Base-by-base conservation (phyloP, 2,329 filamentous ascomycete genomes). In the Verticillium albo-atrum region DNA sequence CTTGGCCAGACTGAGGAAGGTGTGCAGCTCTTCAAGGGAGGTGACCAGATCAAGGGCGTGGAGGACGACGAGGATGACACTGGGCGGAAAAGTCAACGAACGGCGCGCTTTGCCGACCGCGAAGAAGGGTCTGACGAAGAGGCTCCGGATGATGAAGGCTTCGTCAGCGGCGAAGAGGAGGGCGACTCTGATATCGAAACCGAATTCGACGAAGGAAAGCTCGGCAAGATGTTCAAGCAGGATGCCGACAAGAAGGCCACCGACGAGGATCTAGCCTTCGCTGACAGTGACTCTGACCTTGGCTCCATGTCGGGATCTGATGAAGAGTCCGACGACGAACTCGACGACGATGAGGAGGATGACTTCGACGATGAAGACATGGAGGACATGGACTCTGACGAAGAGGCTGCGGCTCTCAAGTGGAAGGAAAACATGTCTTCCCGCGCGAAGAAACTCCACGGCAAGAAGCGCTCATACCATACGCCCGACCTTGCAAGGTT, bases 221-320 rank as follows among this genome's bases (percentile, higher is more conserved):
- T 88, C 7, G 86, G 86, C 63, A 86, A 81, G 63, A 78, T 87
- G 69, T 89, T 88, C 71, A 78, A 79, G 57, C 80, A 81, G 59
- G 74, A 79, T 6, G 69, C 72, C 17, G 82, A 84, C 34, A 78
- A 79, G 57, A 78, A 83, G 37, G 81, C 71, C 25, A 79, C 79
- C 12, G 84, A 86, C 26, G 90, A 87, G 30, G 91, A 97, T 58
- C 68, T 98, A 60, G 91, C 88, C 1, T 99, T 97, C 77, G 95
- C 95, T 15, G 95, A 99, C 69, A 97, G 92, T 69, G 96, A 99
- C 73, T 99, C 95, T 0, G 96, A 99, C 71, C 82, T 99, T 4
- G 95, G 95, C 6, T 97, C 94, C 3, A 75, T 97, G 63, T 96
- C 91, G 9, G 78, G 75, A 1, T 76, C 77, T 6, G 82, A 83